Evolutionary conservation across 495 filamentous ascomycete species (phyloP), one percentile per base, ranked within the genome.

Genomic region (Neurospora sp.): DNA sequence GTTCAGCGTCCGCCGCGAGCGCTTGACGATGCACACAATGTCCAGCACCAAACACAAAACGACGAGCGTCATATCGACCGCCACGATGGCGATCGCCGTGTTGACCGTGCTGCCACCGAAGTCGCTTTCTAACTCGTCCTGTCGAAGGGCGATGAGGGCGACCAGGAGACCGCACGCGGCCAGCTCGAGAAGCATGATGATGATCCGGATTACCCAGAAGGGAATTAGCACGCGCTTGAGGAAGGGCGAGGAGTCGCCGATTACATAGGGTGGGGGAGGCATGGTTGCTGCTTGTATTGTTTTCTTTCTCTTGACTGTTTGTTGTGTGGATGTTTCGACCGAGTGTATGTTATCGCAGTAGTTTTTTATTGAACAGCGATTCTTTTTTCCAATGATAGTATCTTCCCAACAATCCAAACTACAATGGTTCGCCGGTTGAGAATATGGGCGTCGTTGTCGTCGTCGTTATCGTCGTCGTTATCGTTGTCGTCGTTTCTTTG

Each of bases 161-260:
- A 81, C 37, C 10, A 71, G 18, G 2, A 81, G 27, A 16, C n/a
- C 75, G 71, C 75, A 80, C 27, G 76, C 14, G 69, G 4, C 76
- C 35, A 79, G 73, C 38, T 73, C 74, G 70, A 79, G 8, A 1
- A 80, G 6, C 76, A 80, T 74, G 71, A 80, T 74, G 53, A 79
- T 89, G 70, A 90, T 88, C 31, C 92, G 89, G 78, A 96, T 92
- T 10, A 93, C 94, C 94, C 94, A 97, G 83, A 93, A 97, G 0
- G 95, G 95, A 22, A 98, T 85, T 3, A 97, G 84, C 1, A 89
- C 87, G 83, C 81, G 82, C 76, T 84, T 83, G 74, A 83, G 75
- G 44, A 82, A 81, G n/a, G 80, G 78, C 72, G 80, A 81, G 27
- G 76, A 74, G 31, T 81, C 80, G 73, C 76, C 77, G 41, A 78